Percentiles rank a stretch among this genome's conserved stretches.
These are phyloP conservation scores for Corchorus olitorius DNA, from an alignment of 345 rosid genomes.

Conservation along the genomic window DNA sequence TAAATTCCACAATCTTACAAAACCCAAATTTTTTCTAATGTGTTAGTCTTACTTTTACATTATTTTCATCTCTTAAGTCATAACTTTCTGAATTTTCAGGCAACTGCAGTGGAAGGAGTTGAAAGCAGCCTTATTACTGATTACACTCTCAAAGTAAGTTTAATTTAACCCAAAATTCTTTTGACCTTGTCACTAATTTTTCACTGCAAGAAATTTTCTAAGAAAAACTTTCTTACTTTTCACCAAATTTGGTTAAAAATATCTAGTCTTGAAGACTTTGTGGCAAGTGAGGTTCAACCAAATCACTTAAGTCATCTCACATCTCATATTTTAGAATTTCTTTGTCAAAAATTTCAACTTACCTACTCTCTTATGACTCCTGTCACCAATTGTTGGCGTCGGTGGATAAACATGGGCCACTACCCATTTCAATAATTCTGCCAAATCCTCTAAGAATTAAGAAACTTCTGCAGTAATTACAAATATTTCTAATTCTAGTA, in stretches of 20 bases:
- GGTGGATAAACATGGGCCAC: conserved; percentile 16
- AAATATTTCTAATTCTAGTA: too few species aligned
- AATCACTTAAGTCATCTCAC: neutral
- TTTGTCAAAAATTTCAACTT: conserved; percentile 25
- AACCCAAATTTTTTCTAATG: neutral
- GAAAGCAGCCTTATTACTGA: conserved; percentile 87
- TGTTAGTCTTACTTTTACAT: neutral
- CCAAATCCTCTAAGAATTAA: too few species aligned
- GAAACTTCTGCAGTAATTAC: too few species aligned
- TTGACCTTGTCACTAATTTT: neutral
- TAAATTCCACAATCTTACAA: neutral
- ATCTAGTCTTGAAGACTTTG: neutral
- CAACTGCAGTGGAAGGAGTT: conserved; percentile 70
- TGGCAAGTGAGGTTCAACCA: neutral
- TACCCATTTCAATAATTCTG: neutral
- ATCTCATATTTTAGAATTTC: neutral
- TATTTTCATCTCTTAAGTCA: neutral
- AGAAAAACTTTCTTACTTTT: neutral
- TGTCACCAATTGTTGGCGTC: conserved; percentile 8
- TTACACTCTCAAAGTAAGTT: conserved; percentile 79
- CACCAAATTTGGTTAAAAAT: neutral
- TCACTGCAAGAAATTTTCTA: too few species aligned
- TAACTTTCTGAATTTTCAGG: conserved; percentile 42
- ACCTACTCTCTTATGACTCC: conserved; percentile 25
- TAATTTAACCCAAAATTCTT: neutral